A percentile compares a stretch with the other conserved stretches of the same genome.
These are phyloP conservation scores for Colletotrichum sublineola DNA, from an alignment of 2,329 filamentous ascomycete species.

Conservation along the genomic window DNA sequence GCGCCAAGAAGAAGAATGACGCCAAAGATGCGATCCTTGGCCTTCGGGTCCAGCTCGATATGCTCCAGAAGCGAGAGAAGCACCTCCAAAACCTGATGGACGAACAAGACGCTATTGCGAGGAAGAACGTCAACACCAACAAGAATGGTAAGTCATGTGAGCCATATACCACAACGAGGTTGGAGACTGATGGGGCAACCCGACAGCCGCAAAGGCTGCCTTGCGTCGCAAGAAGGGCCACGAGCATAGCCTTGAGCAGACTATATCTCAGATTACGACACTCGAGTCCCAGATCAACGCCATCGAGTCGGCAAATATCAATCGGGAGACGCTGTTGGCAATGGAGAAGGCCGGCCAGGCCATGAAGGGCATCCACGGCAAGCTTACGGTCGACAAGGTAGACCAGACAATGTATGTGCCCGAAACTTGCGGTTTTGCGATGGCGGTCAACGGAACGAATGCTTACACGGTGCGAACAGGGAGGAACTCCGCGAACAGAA, in stretches of 20 bases:
- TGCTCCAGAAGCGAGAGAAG: constrained; percentile 96
- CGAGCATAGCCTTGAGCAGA: constrained; percentile 93
- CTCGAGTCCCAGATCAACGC: constrained; percentile 96
- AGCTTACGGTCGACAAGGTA: constrained; percentile 93
- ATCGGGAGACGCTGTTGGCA: constrained; percentile 92
- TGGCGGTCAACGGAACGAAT: background rate
- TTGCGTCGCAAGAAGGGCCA: constrained; percentile 94
- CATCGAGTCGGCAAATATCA: constrained; percentile 98
- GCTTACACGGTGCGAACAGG: constrained; percentile 62
- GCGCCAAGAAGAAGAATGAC: constrained; percentile 80
- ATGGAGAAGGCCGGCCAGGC: constrained; percentile 93
- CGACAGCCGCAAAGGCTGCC: constrained; percentile 86
- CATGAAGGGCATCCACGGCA: constrained; percentile 93
- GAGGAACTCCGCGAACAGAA: constrained; percentile 93
- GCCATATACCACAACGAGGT: constrained; percentile 1
- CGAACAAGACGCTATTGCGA: constrained; percentile 88
- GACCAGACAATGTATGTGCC: constrained; percentile 89
- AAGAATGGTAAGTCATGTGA: constrained; percentile 80
- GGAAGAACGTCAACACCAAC: constrained; percentile 90
- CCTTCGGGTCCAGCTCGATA: constrained; percentile 90
- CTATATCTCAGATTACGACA: constrained; percentile 87
- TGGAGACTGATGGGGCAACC: constrained; percentile 18
- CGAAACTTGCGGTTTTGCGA: background rate
- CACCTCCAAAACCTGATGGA: constrained; percentile 93
- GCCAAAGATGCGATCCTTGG: constrained; percentile 97